These are phyloP conservation scores for Phytophthora syringae DNA, from an alignment of 352 stramenopile species.

Conservation along the genomic window DNA sequence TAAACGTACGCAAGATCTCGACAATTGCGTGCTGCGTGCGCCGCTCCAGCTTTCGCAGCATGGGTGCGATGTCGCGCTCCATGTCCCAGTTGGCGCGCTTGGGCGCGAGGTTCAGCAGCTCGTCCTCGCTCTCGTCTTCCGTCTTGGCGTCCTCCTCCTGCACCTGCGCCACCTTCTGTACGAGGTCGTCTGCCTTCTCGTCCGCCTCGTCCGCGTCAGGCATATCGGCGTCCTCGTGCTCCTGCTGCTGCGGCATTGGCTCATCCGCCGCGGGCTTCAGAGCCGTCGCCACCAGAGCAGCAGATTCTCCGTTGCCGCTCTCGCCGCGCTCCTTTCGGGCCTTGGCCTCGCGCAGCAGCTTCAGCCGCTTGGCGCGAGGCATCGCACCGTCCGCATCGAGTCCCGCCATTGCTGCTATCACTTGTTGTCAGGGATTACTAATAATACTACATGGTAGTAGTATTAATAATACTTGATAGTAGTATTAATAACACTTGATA, in stretches of 20 bases:
- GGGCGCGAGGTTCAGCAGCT: slow-evolving; percentile 76
- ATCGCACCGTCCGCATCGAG: slow-evolving; percentile 45
- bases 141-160: slow-evolving; percentile 35
- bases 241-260: slow-evolving; percentile 20
- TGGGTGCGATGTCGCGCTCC: slow-evolving; percentile 84
- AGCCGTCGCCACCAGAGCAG: not conserved
- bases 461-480: too few relatives aligned
- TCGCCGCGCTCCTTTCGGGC: slow-evolving; percentile 71
- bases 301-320: slow-evolving; percentile 31
- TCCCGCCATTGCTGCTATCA: slow-evolving; percentile 1
- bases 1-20: slow-evolving; percentile 80
- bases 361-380: slow-evolving; percentile 84
- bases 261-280: slow-evolving; percentile 21
- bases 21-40: slow-evolving; percentile 88
- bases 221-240: slow-evolving; percentile 23
- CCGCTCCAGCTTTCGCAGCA: slow-evolving; percentile 88
- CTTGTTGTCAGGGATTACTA: not conserved
- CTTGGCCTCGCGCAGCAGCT: slow-evolving; percentile 86
- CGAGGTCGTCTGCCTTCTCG: slow-evolving; percentile 12
- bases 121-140: slow-evolving; percentile 61
- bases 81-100: slow-evolving; percentile 91
- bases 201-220: slow-evolving; percentile 1
- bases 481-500: too few relatives aligned
- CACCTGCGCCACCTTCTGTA: slow-evolving; percentile 33
- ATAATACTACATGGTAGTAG: too few relatives aligned